Base-by-base conservation (phyloP, 208 protist species). In the Acanthamoeba polyphaga region DNA sequence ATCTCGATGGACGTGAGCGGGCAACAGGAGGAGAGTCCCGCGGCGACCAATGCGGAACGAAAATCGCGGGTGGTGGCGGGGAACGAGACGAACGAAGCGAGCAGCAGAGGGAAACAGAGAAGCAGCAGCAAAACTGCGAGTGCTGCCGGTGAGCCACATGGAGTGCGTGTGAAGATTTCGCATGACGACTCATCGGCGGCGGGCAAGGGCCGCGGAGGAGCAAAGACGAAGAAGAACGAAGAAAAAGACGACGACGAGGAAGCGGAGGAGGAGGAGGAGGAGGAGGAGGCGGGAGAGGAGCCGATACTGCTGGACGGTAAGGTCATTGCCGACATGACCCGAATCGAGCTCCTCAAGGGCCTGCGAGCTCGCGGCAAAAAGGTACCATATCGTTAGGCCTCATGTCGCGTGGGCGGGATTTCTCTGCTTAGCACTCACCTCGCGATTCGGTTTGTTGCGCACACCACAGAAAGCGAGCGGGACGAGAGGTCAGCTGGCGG, bases 91-190 rank as follows among this genome's bases (percentile, higher is more conserved):
- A 72, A 19, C 17, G 62, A 68, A 19, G 62, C 24, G 27, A n/a
- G 27, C 62, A 68, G 2, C 62, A n/a, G 66, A 34, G 27, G 9
- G 29, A 34, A 32, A 72, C 19, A 19, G 27, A 38, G 66, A 24
- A 12, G 66, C 24, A 72, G 29, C 66, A n/a, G 7, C 17, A 60
- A 22, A 22, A 17, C 17, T 24, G 62, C 62, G 4, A 70, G 3
- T 49, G 46, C 46, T 29, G 66, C 66, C 10, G 19, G 29, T 74
- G 29, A n/a, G 6, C 29, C 66, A 19, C 66, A 38, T 29, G 66
- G 24, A 74, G 66, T 38, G 19, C 72, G 72, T 82, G 72, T 82
- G 72, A 82, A 82, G 72, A 82, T 82, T 82, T 82, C 72, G 72
- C 72, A 82, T 82, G 72, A 74, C 66, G 66, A 74, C 29, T 38